phyloP scores from a whole-genome alignment of 2,329 filamentous ascomycete species.

The Venturia carpophila region DNA sequence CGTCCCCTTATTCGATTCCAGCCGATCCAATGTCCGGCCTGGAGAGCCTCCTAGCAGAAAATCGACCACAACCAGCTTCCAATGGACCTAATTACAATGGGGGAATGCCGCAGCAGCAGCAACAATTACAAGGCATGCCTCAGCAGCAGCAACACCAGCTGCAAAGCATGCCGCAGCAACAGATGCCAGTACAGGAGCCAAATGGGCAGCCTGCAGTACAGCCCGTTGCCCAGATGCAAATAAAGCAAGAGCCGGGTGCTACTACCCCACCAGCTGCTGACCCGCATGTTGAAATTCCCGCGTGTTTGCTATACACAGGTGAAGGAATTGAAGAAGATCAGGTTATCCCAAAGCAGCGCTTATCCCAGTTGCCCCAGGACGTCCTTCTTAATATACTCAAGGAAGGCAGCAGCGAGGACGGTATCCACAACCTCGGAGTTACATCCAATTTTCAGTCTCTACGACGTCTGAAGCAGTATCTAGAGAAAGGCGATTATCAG shows the following conservation, averaged over 20 bases:
- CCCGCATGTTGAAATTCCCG: conserved; percentile 10
- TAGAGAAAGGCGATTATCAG: conserved; percentile 17
- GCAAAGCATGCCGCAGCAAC: neutral
- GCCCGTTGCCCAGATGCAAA: neutral
- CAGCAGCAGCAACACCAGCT: neutral
- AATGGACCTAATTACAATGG: conserved; percentile 2
- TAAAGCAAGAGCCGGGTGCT: conserved; percentile 4
- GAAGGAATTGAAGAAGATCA: conserved; percentile 14
- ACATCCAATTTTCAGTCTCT: conserved; percentile 17
- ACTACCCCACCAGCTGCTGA: conserved; percentile 1
- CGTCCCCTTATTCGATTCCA: neutral
- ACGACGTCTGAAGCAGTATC: conserved; percentile 17
- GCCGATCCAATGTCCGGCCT: conserved; percentile 1
- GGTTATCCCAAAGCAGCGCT: conserved; percentile 10
- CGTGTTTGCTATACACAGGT: conserved; percentile 14
- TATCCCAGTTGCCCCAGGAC: conserved; percentile 16
- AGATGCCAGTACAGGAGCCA: neutral
- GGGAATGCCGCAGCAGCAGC: too few relatives aligned
- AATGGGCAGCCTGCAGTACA: conserved; percentile 4
- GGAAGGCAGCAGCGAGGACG: conserved; percentile 10
- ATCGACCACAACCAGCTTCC: neutral
- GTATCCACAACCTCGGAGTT: conserved; percentile 10
- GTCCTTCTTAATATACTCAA: conserved; percentile 17
- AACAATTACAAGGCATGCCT: neutral
- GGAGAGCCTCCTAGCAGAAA: conserved; percentile 12